Conservation (phyloP, 2,329 filamentous ascomycete genomes). For the Sporothrix inflata region DNA sequence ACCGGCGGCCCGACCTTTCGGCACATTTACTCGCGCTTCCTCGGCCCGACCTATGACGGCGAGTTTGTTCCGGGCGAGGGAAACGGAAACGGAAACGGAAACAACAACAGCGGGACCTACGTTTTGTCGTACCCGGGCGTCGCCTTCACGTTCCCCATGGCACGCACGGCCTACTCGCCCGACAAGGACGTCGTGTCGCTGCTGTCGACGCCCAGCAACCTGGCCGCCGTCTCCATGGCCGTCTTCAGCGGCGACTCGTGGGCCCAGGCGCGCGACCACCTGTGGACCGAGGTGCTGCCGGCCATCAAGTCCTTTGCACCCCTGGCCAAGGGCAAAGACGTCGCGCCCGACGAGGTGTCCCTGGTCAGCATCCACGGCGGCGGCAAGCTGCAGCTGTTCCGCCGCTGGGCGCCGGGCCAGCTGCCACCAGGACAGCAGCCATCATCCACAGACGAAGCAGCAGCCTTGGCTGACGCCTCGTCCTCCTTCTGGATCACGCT, state of each 20-base stretch:
- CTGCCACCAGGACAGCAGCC: not conserved
- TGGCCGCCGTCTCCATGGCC: slow-evolving; percentile 82
- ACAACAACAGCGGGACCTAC: slow-evolving; percentile 70
- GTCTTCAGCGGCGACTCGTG: slow-evolving; percentile 90
- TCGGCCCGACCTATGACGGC: slow-evolving; percentile 91
- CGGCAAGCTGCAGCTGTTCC: slow-evolving; percentile 75
- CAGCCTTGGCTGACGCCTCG: not conserved
- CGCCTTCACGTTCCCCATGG: slow-evolving; percentile 86
- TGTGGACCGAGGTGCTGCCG: slow-evolving; percentile 76
- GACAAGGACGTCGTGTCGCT: slow-evolving; percentile 82
- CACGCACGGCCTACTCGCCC: slow-evolving; percentile 73
- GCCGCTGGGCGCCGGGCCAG: slow-evolving; percentile 59
- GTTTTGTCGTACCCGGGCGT: slow-evolving; percentile 93
- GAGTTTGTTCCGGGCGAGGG: slow-evolving; percentile 72
- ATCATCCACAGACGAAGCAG: not conserved
- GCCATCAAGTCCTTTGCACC: slow-evolving; percentile 74
- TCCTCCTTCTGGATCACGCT: slow-evolving; percentile 68
- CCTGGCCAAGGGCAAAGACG: slow-evolving; percentile 72
- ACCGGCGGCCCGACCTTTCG: slow-evolving; percentile 72
- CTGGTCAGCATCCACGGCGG: slow-evolving; percentile 76
- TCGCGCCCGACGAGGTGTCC: slow-evolving; percentile 86
- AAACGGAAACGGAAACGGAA: slow-evolving; percentile 45
- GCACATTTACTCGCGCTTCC: slow-evolving; percentile 89
- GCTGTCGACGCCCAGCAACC: slow-evolving; percentile 75
- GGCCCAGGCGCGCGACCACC: slow-evolving; percentile 74